Base-by-base conservation (phyloP, 2,329 filamentous ascomycete species). In the Elsinoe australis region DNA sequence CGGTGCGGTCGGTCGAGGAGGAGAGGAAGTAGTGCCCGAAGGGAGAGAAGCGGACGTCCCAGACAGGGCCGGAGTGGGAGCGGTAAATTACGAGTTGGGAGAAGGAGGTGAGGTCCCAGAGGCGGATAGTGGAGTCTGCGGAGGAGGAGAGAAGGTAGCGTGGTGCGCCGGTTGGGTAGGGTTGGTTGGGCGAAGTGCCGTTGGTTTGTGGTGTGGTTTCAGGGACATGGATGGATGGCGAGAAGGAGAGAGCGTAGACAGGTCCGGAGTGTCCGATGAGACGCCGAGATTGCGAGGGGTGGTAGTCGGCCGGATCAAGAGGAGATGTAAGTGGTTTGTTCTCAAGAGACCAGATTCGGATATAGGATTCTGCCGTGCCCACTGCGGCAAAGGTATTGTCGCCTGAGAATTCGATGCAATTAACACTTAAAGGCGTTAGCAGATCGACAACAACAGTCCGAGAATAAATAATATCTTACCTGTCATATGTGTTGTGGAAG, bases 1-100 rank as follows among this genome's bases (percentile, higher is more conserved):
- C 86, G 1, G 86, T 94, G 65, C 87, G 88, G 66, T 98, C 92
- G 65, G 87, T 87, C 6, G 87, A 87, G 28, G 80, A 85, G 5
- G 85, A 89, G 29, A 86, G 75, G 61, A 98, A 98, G 69, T 98
- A 98, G 66, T 96, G 89, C 0, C 92, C 92, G 49, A 88, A 89
- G 0, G 92, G 92, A 3, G 87, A 84, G 85, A 90, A 98, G 9
- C 81, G 76, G 4, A 95, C 75, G 56, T 90, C 84, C 77, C 87
- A 92, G 4, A 95, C 82, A 0, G 92, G 89, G 2, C 85, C 85
- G 55, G 89, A 85, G 59, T 96, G 92, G 1, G 87, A 88, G 61
- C 90, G 94, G 72, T 95, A 98, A 9, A 94, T 80, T 46, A 94
- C 92, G 44, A 96, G 74, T 57, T 87, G 94, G n/a, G 84, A 79